Conservation (phyloP, 257 asterid species). For the Solanum clarkiae region DNA sequence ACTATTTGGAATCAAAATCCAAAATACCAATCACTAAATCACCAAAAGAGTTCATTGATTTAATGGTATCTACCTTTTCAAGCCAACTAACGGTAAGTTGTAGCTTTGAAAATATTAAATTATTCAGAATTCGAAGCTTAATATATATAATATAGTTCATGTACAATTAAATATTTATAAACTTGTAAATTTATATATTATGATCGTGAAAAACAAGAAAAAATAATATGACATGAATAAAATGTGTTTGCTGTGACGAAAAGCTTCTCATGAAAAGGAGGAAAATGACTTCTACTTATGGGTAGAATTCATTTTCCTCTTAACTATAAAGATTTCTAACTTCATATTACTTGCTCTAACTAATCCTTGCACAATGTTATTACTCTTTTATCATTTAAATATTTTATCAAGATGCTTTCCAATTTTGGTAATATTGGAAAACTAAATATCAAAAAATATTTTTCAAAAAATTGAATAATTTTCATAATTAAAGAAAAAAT, state of each 20-base stretch:
- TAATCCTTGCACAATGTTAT: neutral
- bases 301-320: neutral
- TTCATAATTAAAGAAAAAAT: neutral
- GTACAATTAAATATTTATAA: neutral
- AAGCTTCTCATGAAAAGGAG: neutral
- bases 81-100: conserved; percentile 31
- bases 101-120: neutral
- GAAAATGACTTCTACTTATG: neutral
- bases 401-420: neutral
- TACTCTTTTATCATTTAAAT: neutral
- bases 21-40: neutral
- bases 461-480: neutral
- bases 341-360: neutral
- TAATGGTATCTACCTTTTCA: conserved; percentile 45
- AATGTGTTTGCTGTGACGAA: neutral
- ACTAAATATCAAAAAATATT: no score
- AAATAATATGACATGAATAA: neutral
- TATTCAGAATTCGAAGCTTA: neutral
- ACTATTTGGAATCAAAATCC: conserved; percentile 18
- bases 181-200: neutral
- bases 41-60: conserved; percentile 43
- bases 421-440: no score
- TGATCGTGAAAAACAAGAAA: neutral
- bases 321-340: neutral
- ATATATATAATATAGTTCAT: neutral